phyloP scores from a whole-genome alignment of 2,329 filamentous ascomycete species.

The Trichocomaceae sp. region DNA sequence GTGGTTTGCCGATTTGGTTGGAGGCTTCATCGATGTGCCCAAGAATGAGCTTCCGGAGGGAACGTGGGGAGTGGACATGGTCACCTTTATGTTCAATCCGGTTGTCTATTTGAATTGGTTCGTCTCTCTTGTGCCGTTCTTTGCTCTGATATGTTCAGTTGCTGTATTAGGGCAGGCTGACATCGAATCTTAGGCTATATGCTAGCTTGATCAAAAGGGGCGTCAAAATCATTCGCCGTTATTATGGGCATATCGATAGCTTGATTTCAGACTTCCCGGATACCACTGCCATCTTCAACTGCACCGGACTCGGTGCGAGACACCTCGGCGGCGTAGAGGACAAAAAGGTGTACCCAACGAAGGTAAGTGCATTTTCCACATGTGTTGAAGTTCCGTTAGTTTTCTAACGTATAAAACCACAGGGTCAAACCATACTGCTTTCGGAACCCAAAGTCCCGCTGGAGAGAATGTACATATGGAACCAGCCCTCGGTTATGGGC shows the following conservation, averaged over 20 bases:
- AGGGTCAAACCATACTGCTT: conserved; percentile 11
- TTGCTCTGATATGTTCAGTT: not conserved
- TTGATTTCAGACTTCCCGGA: conserved; percentile 10
- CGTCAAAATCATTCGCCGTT: conserved; percentile 4
- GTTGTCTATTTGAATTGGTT: conserved; percentile 11
- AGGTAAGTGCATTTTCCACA: not conserved
- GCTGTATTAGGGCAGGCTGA: not conserved
- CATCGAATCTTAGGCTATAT: conserved; percentile 1
- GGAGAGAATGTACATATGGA: conserved; percentile 10
- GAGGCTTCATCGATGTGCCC: conserved; percentile 8
- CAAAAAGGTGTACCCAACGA: conserved; percentile 8
- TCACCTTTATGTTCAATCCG: conserved; percentile 10
- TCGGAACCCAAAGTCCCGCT: conserved; percentile 6
- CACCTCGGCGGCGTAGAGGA: conserved; percentile 9
- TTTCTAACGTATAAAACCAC: not conserved
- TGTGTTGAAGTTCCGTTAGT: not conserved
- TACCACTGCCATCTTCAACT: conserved; percentile 13
- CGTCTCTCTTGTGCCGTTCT: not conserved
- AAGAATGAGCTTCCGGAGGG: conserved; percentile 11
- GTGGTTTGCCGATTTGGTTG: conserved; percentile 11
- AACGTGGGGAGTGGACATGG: conserved; percentile 10
- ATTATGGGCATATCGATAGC: conserved; percentile 9
- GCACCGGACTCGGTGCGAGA: conserved; percentile 10
- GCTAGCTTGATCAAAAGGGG: conserved; percentile 9
- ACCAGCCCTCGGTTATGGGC: conserved; percentile 4